Evolutionary conservation across 306 rosid species (phyloP).

Genomic region (Elaeagnus macrophylla): DNA sequence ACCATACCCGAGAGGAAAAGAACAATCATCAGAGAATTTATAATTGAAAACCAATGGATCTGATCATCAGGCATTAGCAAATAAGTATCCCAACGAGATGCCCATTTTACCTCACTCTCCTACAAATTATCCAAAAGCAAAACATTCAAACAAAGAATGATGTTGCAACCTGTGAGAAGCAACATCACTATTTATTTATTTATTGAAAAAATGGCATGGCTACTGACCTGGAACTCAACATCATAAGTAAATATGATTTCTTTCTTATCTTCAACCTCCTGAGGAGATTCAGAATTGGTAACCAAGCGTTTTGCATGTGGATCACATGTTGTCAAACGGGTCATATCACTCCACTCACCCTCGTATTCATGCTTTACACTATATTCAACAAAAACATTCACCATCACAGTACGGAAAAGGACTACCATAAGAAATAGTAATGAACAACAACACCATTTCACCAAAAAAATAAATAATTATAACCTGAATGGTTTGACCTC

Average conservation of each 20-base stretch:
- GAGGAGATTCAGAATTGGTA: conserved; percentile 66
- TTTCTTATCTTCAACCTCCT: conserved; percentile 75
- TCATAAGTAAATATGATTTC: conserved; percentile 82
- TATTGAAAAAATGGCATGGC: neutral
- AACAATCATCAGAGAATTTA: conserved; percentile 81
- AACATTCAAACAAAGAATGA: conserved; percentile 8
- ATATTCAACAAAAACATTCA: conserved; percentile 21
- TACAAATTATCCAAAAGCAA: conserved; percentile 22
- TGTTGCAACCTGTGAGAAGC: no score
- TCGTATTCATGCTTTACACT: conserved; percentile 74
- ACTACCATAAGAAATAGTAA: conserved; percentile 5
- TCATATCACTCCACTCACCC: conserved; percentile 47
- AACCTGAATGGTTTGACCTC: conserved; percentile 92
- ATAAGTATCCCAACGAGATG: conserved; percentile 94
- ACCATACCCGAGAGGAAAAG: conserved; percentile 90
- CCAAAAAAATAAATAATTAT: conserved; percentile 13
- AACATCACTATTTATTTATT: no score
- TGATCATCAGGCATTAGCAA: conserved; percentile 94
- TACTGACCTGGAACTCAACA: conserved; percentile 79
- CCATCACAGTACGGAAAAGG: conserved; percentile 5
- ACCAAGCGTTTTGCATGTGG: conserved; percentile 61
- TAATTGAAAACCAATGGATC: conserved; percentile 93
- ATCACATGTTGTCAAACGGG: conserved; percentile 67
- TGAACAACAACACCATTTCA: neutral
- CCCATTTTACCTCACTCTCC: conserved; percentile 95